Percentiles rank a stretch among this genome's conserved stretches.
Conservation (phyloP, 108 stramenopile genomes). For the Hondaea fermentalgiana region DNA sequence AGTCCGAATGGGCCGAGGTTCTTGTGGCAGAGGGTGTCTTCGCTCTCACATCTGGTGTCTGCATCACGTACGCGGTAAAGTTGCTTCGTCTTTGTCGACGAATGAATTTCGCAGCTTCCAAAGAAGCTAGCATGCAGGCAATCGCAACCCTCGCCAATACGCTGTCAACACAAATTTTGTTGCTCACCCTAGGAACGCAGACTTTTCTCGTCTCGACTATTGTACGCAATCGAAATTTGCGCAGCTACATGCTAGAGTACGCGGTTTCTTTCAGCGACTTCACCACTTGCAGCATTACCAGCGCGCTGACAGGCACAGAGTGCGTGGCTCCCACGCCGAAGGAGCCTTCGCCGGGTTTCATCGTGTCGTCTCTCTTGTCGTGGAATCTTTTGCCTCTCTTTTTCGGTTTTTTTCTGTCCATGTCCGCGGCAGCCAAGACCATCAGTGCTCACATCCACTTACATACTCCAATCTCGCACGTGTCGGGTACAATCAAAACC, state of each 20-base stretch:
- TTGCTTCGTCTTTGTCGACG: background rate
- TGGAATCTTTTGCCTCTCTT: background rate
- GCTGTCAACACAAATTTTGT: background rate
- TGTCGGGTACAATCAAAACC: no score
- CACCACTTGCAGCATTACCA: background rate
- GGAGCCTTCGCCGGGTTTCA: background rate
- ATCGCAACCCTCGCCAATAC: background rate
- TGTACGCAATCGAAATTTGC: background rate
- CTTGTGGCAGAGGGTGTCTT: background rate
- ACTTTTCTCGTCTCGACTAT: background rate
- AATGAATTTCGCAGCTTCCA: background rate
- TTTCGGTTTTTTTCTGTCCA: background rate
- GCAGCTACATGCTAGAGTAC: background rate
- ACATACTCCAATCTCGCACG: background rate
- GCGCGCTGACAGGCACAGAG: background rate
- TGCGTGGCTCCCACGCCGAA: background rate
- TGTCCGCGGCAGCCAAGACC: background rate
- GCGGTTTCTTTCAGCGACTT: background rate
- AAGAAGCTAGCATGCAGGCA: background rate
- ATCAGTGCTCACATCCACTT: background rate
- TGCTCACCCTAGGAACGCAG: background rate
- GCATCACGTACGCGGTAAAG: background rate
- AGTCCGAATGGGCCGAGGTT: background rate
- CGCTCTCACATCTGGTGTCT: background rate
- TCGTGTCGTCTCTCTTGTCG: background rate